Conservation (phyloP, 805 yeast species). For the Candida takata region DNA sequence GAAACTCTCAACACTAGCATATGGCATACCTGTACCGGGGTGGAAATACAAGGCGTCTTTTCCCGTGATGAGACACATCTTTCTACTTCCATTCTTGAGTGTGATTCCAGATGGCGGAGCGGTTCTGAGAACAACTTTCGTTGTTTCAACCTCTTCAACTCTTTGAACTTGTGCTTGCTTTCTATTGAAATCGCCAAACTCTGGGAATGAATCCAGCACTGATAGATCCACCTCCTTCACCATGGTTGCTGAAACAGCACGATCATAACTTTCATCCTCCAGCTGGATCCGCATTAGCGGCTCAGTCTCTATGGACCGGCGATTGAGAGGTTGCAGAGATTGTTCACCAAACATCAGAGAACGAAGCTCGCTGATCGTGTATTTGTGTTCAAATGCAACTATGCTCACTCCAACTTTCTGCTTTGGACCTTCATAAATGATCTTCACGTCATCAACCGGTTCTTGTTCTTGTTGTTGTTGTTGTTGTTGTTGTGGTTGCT, state of each 20-base stretch:
- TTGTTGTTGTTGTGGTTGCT: neutral
- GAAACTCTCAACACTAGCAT: slow-evolving; percentile 76
- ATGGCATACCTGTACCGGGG: slow-evolving; percentile 84
- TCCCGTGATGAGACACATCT: slow-evolving; percentile 72
- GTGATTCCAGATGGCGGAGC: slow-evolving; percentile 71
- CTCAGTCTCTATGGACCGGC: slow-evolving; percentile 49
- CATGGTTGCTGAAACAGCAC: slow-evolving; percentile 22
- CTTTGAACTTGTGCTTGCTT: slow-evolving; percentile 26
- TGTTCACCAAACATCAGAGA: slow-evolving; percentile 52
- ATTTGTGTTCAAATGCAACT: slow-evolving; percentile 39
- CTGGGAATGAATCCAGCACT: slow-evolving; percentile 34
- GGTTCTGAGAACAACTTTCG: slow-evolving; percentile 48
- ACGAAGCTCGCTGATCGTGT: slow-evolving; percentile 7
- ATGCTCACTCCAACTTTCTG: slow-evolving; percentile 52
- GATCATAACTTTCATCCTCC: slow-evolving; percentile 7
- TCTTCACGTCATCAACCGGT: too few relatives aligned
- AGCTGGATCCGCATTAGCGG: slow-evolving; percentile 38
- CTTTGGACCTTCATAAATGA: slow-evolving; percentile 57
- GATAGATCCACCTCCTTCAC: slow-evolving; percentile 36
- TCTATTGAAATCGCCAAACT: slow-evolving; percentile 53
- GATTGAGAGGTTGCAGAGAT: slow-evolving; percentile 42
- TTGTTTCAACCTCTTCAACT: slow-evolving; percentile 29
- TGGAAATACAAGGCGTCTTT: slow-evolving; percentile 77
- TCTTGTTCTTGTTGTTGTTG: neutral
- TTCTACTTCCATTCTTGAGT: slow-evolving; percentile 59